Evolutionary conservation across 1,284 basidiomycete species (phyloP).

Genomic region (Malassezia sp.): DNA sequence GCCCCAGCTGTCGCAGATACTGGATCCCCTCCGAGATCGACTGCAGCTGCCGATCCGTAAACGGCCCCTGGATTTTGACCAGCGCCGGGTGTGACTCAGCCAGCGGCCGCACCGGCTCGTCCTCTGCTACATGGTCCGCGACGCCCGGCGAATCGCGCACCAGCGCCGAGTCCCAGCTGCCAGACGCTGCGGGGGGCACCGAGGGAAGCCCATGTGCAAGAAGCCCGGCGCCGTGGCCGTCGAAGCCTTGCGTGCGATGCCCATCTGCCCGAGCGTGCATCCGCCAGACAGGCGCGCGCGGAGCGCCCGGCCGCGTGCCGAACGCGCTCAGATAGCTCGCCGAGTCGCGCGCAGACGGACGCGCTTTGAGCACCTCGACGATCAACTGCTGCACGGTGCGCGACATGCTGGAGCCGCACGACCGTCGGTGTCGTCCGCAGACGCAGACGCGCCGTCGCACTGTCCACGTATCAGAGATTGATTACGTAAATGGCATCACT

Average conservation of each 20-base stretch:
- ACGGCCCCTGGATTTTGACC: constrained; percentile 94
- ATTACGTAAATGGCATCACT: no score
- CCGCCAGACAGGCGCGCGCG: no score
- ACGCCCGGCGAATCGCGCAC: constrained; percentile 14
- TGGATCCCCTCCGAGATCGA: constrained; percentile 87
- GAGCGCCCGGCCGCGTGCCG: constrained; percentile 41
- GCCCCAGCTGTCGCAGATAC: constrained; percentile 85
- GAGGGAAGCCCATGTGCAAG: no score
- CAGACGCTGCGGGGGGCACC: constrained; percentile 7
- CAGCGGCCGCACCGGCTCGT: neutral
- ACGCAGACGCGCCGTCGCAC: no score
- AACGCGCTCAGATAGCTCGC: constrained; percentile 80
- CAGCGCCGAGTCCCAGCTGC: constrained; percentile 6
- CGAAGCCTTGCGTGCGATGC: no score
- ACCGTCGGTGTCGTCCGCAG: no score
- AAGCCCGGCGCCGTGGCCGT: no score
- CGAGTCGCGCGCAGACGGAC: constrained; percentile 81
- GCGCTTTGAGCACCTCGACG: constrained; percentile 81
- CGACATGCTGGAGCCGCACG: constrained; percentile 20
- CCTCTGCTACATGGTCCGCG: constrained; percentile 17
- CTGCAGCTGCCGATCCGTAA: constrained; percentile 84
- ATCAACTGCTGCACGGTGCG: constrained; percentile 71
- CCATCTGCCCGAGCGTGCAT: no score
- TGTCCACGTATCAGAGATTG: no score
- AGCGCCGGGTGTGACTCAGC: constrained; percentile 61